Evolutionary conservation across 169 alveolate genomes (phyloP).

Genomic region (Cryptosporidium baileyi): DNA sequence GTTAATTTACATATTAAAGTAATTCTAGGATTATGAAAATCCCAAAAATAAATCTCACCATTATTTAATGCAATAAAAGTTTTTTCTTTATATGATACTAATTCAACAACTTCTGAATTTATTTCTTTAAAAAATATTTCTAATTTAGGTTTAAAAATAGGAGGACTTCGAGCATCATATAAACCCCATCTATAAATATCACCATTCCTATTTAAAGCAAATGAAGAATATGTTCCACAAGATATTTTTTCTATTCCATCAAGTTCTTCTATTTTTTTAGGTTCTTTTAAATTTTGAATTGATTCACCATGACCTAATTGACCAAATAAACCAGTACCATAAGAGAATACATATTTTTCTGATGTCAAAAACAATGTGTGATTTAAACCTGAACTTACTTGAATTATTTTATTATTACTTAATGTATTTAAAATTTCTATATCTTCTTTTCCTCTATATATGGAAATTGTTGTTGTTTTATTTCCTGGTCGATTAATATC

Average conservation of each 20-base stretch:
- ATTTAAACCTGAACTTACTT: slow-evolving; percentile 39
- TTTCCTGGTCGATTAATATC: slow-evolving; percentile 34
- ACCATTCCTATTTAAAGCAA: slow-evolving; percentile 24
- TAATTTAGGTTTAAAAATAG: slow-evolving; percentile 10
- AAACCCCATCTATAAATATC: slow-evolving; percentile 65
- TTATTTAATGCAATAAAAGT: slow-evolving; percentile 34
- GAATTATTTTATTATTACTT: slow-evolving; percentile 20
- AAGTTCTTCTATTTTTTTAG: slow-evolving; percentile 4
- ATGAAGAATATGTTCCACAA: slow-evolving; percentile 17
- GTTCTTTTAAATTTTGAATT: slow-evolving; percentile 18
- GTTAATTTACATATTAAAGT: slow-evolving; percentile 1
- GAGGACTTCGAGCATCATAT: slow-evolving; percentile 13
- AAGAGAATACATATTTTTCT: slow-evolving; percentile 17
- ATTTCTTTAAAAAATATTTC: slow-evolving; percentile 7
- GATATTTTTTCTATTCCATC: slow-evolving; percentile 3
- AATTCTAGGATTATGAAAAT: slow-evolving; percentile 38
- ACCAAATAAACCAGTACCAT: slow-evolving; percentile 52
- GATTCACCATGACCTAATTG: slow-evolving; percentile 61
- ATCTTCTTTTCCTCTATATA: slow-evolving; percentile 10
- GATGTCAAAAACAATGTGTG: slow-evolving; percentile 36
- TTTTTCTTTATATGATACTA: slow-evolving; percentile 26
- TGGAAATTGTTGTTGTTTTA: slow-evolving; percentile 9
- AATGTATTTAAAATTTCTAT: slow-evolving; percentile 43
- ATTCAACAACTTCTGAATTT: slow-evolving; percentile 6
- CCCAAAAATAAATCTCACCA: slow-evolving; percentile 48